phyloP scores from a whole-genome alignment of 805 yeast species.

The Saccharomycopsis selenospora region DNA sequence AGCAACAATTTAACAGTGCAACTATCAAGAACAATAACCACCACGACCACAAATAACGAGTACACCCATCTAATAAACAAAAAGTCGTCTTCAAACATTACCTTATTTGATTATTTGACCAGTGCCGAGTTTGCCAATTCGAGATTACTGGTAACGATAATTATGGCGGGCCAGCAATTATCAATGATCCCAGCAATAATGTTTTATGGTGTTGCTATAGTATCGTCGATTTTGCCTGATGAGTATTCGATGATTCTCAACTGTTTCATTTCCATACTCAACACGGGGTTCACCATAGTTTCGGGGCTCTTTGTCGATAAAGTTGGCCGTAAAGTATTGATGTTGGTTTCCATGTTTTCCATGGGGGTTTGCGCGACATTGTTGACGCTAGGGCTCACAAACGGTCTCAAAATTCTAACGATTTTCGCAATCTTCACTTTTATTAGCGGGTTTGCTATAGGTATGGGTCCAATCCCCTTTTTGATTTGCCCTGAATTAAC shows the following conservation, averaged over 20 bases:
- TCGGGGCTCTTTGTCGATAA: slow-evolving; percentile 2
- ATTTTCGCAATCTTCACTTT: slow-evolving; percentile 3
- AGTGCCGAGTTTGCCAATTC: slow-evolving; percentile 29
- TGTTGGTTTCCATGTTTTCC: not conserved
- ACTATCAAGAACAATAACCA: not conserved
- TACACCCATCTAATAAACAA: not conserved
- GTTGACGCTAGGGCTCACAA: not conserved
- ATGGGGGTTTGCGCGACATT: slow-evolving; percentile 1
- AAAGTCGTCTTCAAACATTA: not conserved
- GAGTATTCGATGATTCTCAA: slow-evolving; percentile 5
- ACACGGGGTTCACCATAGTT: slow-evolving; percentile 4
- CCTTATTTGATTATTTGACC: slow-evolving; percentile 3
- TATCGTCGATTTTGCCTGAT: slow-evolving; percentile 57
- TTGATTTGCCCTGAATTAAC: slow-evolving; percentile 79
- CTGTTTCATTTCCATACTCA: slow-evolving; percentile 4
- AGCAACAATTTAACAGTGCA: no score
- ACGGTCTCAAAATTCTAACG: not conserved
- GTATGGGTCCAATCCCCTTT: slow-evolving; percentile 94
- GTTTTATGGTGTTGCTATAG: slow-evolving; percentile 86
- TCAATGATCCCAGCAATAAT: slow-evolving; percentile 89
- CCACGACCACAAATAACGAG: not conserved
- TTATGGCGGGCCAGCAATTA: slow-evolving; percentile 81
- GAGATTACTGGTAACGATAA: slow-evolving; percentile 56
- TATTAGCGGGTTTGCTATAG: slow-evolving; percentile 45
- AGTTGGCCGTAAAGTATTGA: slow-evolving; percentile 4